Conservation (phyloP, 2,329 filamentous ascomycete species). For the Seiridium unicorne region DNA sequence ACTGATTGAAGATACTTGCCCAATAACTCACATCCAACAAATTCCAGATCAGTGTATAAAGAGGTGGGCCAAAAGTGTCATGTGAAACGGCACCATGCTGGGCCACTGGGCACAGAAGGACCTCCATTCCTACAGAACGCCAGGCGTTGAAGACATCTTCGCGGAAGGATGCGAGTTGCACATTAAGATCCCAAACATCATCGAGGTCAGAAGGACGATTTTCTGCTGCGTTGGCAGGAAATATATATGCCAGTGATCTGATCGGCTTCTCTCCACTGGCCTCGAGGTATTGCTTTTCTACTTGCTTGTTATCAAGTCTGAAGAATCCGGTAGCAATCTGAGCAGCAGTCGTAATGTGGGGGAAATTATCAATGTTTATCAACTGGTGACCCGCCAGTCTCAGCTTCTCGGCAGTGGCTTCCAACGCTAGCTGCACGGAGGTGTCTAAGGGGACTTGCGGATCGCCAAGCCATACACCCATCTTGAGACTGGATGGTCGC, state of each 20-base stretch:
- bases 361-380: constrained; percentile 29
- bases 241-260: no score
- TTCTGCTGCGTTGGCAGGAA: no score
- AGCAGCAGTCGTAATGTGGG: constrained; percentile 25
- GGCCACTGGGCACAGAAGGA: no score
- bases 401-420: constrained; percentile 36
- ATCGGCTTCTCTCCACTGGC: no score
- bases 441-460: constrained; percentile 48
- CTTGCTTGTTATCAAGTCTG: constrained; percentile 31
- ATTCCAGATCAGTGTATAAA: constrained; percentile 50
- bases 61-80: constrained; percentile 11
- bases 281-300: constrained; percentile 27
- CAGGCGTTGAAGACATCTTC: no score
- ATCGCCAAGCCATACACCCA: constrained; percentile 49
- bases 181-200: no score
- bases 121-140: no score
- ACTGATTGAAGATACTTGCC: background rate
- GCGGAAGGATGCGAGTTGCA: no score
- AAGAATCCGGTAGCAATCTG: constrained; percentile 40
- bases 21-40: constrained; percentile 43
- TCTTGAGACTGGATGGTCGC: constrained; percentile 29
- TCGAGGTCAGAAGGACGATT: no score
- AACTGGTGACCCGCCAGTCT: constrained; percentile 42
- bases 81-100: no score
- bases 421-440: constrained; percentile 43